Conservation (phyloP, 495 filamentous ascomycete genomes). For the Talaromyces thailandensis region DNA sequence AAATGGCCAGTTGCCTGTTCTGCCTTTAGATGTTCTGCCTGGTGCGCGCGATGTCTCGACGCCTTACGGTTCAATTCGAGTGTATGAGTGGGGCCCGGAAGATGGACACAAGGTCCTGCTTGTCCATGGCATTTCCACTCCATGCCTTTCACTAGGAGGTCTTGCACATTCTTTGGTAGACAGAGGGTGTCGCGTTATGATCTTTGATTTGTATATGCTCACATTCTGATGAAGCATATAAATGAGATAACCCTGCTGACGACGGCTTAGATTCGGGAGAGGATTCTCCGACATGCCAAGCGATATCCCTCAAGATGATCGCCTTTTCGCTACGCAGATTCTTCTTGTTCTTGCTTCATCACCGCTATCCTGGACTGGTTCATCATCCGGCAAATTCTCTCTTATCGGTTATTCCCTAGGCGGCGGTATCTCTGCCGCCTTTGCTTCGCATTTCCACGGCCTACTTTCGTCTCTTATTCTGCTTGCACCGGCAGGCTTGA, state of each 20-base stretch:
- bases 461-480: slow-evolving; percentile 60
- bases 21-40: slow-evolving; percentile 67
- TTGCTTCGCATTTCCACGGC: slow-evolving; percentile 61
- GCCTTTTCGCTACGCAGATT: slow-evolving; percentile 69
- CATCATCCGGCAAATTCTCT: slow-evolving; percentile 45
- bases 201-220: slow-evolving; percentile 51
- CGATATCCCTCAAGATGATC: slow-evolving; percentile 59
- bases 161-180: slow-evolving; percentile 62
- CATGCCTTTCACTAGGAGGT: slow-evolving; percentile 60
- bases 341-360: slow-evolving; percentile 64
- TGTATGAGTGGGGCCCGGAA: slow-evolving; percentile 88
- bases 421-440: slow-evolving; percentile 68
- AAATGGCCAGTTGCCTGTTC: slow-evolving; percentile 46
- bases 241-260: not conserved
- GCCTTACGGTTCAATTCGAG: slow-evolving; percentile 70
- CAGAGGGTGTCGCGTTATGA: slow-evolving; percentile 71
- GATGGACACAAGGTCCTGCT: slow-evolving; percentile 70
- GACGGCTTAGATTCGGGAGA: slow-evolving; percentile 53
- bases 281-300: slow-evolving; percentile 67
- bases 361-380: slow-evolving; percentile 55
- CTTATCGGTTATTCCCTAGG: slow-evolving; percentile 81
- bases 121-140: slow-evolving; percentile 81
- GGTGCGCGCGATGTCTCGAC: slow-evolving; percentile 64
- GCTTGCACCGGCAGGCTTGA: slow-evolving; percentile 65
- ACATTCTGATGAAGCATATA: not conserved